Evolutionary conservation across 768 basidiomycete genomes (phyloP), one percentile per base, ranked within the genome.

Genomic region (Amanita polypyramis): DNA sequence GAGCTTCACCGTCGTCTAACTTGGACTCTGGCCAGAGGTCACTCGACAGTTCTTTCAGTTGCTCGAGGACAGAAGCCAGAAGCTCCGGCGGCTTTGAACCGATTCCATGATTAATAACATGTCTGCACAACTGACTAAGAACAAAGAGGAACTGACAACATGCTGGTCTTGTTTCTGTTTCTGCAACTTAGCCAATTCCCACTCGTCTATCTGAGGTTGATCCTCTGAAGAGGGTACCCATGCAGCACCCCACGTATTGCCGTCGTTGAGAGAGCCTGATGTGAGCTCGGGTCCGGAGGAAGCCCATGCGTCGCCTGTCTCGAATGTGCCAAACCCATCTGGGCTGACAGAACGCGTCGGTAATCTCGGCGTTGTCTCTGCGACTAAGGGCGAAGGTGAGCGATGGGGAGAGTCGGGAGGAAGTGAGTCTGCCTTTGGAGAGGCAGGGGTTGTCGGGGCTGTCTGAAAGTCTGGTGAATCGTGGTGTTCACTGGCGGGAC

Each of bases 261-360:
- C 21, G 14, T 58, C 55, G 36, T 56, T 59, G 12, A 51, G 53
- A 20, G 58, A 58, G 4, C 56, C 50, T 10, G 56, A 39, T 32
- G 57, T 42, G 39, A 62, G 57, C 4, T 38, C 43, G 10, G 61
- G 54, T 42, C 46, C 59, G 39, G 68, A 53, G 17, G 69, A 57
- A 7, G 66, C 55, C 65, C 70, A 72, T 14, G 30, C 21, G 11
- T 41, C 27, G 11, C 39, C 79, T 10, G 74, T 68, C 57, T 79
- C 77, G 51, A 84, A 84, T 2, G 75, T 71, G 14, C 79, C 76
- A 55, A 80, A 80, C 2, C 62, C 69, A 58, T 79, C 79, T n/a
- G 70, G 69, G 54, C 72, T 79, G 38, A 60, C 65, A 19, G 61
- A 61, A 19, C 45, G 54, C 49, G 7, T 39, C 44, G 49, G 30